Percentiles rank a stretch among this genome's conserved stretches.
phyloP scores from a whole-genome alignment of 129 eudicot genomes.

The Tagetes patula region DNA sequence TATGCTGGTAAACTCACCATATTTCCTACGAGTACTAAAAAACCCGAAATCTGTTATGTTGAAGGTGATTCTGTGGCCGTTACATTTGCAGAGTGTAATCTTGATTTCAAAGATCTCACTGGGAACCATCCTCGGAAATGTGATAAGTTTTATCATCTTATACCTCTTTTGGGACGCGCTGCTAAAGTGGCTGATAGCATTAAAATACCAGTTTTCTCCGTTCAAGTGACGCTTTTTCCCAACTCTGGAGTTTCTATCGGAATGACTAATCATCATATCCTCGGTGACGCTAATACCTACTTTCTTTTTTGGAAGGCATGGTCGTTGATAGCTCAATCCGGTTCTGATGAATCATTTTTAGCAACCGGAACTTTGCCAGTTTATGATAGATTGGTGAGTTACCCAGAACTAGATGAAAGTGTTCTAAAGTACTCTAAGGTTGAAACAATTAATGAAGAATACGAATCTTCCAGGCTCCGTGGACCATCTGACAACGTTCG shows the following conservation, averaged over 20 bases:
- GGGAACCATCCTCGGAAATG: not conserved
- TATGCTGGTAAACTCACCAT: not conserved
- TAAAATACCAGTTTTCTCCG: not conserved
- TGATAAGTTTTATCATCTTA: slow-evolving; percentile 3
- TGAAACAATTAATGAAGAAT: not conserved
- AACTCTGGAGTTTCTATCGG: not conserved
- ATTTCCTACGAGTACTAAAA: not conserved
- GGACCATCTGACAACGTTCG: slow-evolving; percentile 5
- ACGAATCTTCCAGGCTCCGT: not conserved
- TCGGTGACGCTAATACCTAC: not conserved
- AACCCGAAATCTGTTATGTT: not conserved
- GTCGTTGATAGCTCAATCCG: not conserved
- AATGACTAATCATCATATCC: not conserved
- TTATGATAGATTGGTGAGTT: not conserved
- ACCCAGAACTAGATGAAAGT: not conserved
- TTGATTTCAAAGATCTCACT: not conserved
- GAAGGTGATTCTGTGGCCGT: not conserved
- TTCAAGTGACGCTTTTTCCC: not conserved
- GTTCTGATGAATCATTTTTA: not conserved
- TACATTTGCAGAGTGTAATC: not conserved
- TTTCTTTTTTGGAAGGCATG: not conserved
- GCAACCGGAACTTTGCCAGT: not conserved
- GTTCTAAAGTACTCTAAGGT: not conserved
- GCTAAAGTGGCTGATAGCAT: not conserved
- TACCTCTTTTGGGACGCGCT: not conserved